Percentiles rank a stretch among this genome's conserved stretches.
Evolutionary conservation across 805 yeast genomes (phyloP).

Genomic region (Spathaspora hagerdaliae): DNA sequence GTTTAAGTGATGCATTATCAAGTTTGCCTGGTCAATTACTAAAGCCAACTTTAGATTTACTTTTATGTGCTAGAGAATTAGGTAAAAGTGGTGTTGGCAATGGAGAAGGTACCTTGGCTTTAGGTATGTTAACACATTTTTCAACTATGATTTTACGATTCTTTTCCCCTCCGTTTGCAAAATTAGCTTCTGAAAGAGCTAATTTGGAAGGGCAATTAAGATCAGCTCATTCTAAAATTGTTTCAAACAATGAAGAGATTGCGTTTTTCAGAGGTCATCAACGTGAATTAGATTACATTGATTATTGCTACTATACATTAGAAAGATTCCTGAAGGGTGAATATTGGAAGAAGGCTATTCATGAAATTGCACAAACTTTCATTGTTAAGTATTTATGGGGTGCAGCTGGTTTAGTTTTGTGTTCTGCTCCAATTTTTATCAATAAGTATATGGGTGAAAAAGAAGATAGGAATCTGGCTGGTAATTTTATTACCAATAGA

Average conservation of each 20-base stretch:
- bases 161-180: conserved; percentile 88
- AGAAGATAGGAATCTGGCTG: conserved; percentile 50
- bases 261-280: conserved; percentile 80
- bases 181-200: conserved; percentile 69
- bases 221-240: conserved; percentile 75
- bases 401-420: conserved; percentile 84
- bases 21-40: conserved; percentile 77
- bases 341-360: conserved; percentile 69
- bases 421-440: conserved; percentile 85
- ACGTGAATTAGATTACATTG: conserved; percentile 73
- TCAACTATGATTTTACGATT: conserved; percentile 71
- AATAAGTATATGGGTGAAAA: conserved; percentile 46
- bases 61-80: conserved; percentile 76
- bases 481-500: conserved; percentile 86
- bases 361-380: conserved; percentile 82
- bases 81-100: conserved; percentile 61
- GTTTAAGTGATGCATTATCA: conserved; percentile 68
- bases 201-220: conserved; percentile 82
- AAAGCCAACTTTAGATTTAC: conserved; percentile 76
- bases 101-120: conserved; percentile 72
- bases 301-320: conserved; percentile 74
- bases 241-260: conserved; percentile 77
- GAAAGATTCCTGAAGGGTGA: conserved; percentile 75
- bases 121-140: conserved; percentile 76
- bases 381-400: conserved; percentile 94